Percentiles rank a stretch among this genome's conserved stretches.
Conservation (phyloP, 176 grass and related monocot genomes). For the Panicum miliaceum region DNA sequence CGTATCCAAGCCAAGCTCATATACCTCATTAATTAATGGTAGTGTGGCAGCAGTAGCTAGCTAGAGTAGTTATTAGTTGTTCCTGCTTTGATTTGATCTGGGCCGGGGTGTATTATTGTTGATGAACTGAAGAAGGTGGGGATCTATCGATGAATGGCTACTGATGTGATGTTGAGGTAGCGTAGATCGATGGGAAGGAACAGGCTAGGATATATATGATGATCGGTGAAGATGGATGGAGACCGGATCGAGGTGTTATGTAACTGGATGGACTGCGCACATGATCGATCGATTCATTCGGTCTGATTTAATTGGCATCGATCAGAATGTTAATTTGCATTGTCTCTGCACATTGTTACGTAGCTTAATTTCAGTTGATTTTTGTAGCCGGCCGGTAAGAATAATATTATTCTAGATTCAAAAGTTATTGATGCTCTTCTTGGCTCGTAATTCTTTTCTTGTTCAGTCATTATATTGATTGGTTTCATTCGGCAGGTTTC, state of each 20-base stretch:
- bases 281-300: slow-evolving; percentile 26
- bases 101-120: no score
- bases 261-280: neutral
- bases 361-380: slow-evolving; percentile 5
- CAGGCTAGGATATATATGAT: neutral
- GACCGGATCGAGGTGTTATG: neutral
- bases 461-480: neutral
- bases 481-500: neutral
- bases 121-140: neutral
- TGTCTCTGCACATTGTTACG: neutral
- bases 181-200: neutral
- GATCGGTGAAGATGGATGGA: neutral
- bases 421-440: slow-evolving; percentile 9
- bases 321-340: slow-evolving; percentile 9
- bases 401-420: slow-evolving; percentile 8
- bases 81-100: slow-evolving; percentile 20
- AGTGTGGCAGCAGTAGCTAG: neutral
- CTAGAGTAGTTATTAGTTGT: neutral
- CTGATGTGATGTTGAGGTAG: neutral
- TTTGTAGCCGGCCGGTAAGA: slow-evolving; percentile 19
- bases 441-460: neutral
- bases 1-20: slow-evolving; percentile 3
- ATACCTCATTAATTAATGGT: neutral
- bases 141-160: neutral
- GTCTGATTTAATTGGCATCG: neutral